Evolutionary conservation across 1,139 yeast genomes (phyloP).

Genomic region (Sugiyamaella pinicola): DNA sequence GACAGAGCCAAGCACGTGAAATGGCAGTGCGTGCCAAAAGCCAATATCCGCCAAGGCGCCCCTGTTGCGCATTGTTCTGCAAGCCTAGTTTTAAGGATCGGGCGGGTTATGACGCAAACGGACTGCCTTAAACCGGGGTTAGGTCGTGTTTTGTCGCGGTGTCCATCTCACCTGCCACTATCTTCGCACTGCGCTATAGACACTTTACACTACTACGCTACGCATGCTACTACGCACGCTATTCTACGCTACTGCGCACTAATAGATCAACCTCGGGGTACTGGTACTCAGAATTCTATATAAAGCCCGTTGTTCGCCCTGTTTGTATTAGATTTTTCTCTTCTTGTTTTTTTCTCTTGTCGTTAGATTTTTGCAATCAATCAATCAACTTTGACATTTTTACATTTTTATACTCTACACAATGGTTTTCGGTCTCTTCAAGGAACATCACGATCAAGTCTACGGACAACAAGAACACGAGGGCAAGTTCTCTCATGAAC

Average conservation of each 20-base stretch:
- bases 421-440: constrained; percentile 34
- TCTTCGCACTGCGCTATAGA: too few relatives aligned
- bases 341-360: neutral
- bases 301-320: constrained; percentile 3
- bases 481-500: constrained; percentile 39
- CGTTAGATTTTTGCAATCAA: neutral
- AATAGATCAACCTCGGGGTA: neutral
- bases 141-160: constrained; percentile 1
- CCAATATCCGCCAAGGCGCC: constrained; percentile 2
- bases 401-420: neutral
- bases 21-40: neutral
- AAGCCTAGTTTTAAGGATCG: neutral
- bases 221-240: too few relatives aligned
- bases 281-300: neutral
- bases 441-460: constrained; percentile 32
- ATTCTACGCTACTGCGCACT: too few relatives aligned
- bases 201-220: too few relatives aligned
- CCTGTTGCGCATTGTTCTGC: neutral
- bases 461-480: constrained; percentile 35
- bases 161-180: neutral
- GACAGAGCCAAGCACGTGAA: too few relatives aligned
- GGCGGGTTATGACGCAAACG: neutral
- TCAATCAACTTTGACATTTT: too few relatives aligned
- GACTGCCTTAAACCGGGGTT: neutral
- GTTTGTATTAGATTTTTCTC: neutral